Conservation (phyloP, 805 yeast genomes). For the Candida endomychidarum region DNA sequence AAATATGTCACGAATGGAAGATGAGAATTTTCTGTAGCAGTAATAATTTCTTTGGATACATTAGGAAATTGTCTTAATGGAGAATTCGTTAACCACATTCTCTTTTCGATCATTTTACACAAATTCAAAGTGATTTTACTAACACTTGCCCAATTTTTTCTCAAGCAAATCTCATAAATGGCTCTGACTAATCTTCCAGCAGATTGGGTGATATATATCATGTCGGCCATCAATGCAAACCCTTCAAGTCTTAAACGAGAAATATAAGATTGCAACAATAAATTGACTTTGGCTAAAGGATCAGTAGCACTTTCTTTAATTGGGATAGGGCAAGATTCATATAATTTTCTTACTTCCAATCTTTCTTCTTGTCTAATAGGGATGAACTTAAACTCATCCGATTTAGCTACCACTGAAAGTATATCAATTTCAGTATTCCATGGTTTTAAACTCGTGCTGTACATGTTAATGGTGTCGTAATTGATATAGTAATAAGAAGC, state of each 20-base stretch:
- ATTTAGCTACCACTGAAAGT: slow-evolving; percentile 70
- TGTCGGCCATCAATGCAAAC: slow-evolving; percentile 87
- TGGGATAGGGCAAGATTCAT: slow-evolving; percentile 83
- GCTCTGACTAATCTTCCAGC: slow-evolving; percentile 90
- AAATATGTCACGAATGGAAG: slow-evolving; percentile 83
- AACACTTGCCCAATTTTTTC: slow-evolving; percentile 68
- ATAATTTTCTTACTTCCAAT: slow-evolving; percentile 63
- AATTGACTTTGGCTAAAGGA: slow-evolving; percentile 73
- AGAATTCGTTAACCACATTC: slow-evolving; percentile 83
- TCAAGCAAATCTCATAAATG: slow-evolving; percentile 70
- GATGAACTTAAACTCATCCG: slow-evolving; percentile 82
- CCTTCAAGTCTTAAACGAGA: slow-evolving; percentile 77
- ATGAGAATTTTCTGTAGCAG: slow-evolving; percentile 74
- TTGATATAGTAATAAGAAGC: slow-evolving; percentile 86
- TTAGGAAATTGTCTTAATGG: slow-evolving; percentile 81
- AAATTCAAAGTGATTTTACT: slow-evolving; percentile 59
- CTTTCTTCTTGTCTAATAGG: slow-evolving; percentile 88
- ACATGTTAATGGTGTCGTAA: slow-evolving; percentile 68
- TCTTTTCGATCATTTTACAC: slow-evolving; percentile 74
- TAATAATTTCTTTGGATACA: slow-evolving; percentile 69
- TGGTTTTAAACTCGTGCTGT: slow-evolving; percentile 61
- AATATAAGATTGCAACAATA: slow-evolving; percentile 83
- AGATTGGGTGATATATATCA: slow-evolving; percentile 89
- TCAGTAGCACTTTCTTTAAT: slow-evolving; percentile 70
- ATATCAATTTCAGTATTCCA: slow-evolving; percentile 70